Evolutionary conservation across 208 protist genomes (phyloP).

Genomic region (Naegleria fowleri): DNA sequence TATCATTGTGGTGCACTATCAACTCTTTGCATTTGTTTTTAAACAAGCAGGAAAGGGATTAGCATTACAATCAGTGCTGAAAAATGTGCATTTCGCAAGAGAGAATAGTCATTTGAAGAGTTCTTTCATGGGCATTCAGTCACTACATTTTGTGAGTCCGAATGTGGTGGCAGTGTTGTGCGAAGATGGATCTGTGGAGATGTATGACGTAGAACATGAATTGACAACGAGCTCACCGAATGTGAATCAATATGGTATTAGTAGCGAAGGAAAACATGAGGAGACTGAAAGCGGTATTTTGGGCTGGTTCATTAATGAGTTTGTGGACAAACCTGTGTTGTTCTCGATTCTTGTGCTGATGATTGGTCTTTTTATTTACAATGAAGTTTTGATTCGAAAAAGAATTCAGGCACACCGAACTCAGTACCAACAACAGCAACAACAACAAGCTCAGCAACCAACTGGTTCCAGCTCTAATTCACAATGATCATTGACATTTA

Average conservation of each 20-base stretch:
- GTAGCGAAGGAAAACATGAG: not conserved
- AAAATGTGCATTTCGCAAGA: not conserved
- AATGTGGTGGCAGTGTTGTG: not conserved
- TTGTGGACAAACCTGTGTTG: not conserved
- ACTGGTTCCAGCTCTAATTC: not conserved
- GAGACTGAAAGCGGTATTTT: not conserved
- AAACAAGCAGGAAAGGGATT: not conserved
- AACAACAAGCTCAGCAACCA: not conserved
- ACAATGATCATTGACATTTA: no score
- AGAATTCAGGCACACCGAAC: not conserved
- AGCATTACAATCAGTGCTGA: not conserved
- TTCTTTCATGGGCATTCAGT: not conserved
- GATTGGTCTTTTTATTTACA: not conserved
- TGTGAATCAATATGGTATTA: not conserved
- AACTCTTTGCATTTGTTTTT: not conserved
- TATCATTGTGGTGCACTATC: not conserved
- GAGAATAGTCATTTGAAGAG: not conserved
- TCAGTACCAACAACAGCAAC: not conserved
- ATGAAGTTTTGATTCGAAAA: not conserved
- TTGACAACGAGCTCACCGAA: not conserved
- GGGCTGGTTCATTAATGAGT: not conserved
- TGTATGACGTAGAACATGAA: not conserved
- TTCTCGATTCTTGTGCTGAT: not conserved
- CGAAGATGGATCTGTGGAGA: not conserved
- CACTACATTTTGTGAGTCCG: not conserved